A percentile compares a stretch with the other conserved stretches of the same genome.
Conservation (phyloP, 2,329 filamentous ascomycete genomes). For the Alternaria alternata region DNA sequence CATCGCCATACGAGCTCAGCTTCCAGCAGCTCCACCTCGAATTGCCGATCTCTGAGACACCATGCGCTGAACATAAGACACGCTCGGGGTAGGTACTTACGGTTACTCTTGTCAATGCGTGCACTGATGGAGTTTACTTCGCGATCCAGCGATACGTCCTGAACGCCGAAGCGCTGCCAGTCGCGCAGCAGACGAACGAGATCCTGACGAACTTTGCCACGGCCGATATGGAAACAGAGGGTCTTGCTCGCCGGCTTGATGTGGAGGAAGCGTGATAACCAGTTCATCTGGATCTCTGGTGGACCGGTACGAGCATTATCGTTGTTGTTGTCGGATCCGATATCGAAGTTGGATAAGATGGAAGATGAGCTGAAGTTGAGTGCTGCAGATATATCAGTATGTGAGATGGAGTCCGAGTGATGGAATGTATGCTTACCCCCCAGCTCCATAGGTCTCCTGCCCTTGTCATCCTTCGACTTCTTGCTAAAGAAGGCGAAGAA, state of each 20-base stretch:
- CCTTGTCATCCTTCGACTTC: conserved; percentile 55
- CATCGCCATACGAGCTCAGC: conserved; percentile 22
- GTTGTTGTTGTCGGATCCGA: conserved; percentile 48
- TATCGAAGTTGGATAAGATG: conserved; percentile 45
- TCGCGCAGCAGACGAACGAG: conserved; percentile 77
- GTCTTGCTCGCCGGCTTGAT: conserved; percentile 82
- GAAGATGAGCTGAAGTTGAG: conserved; percentile 43
- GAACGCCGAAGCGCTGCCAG: conserved; percentile 83
- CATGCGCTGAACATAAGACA: conserved; percentile 27
- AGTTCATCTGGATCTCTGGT: conserved; percentile 68
- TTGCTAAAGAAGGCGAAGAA: conserved; percentile 64
- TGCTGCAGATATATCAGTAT: conserved; percentile 22
- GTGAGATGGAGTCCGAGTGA: conserved; percentile 12
- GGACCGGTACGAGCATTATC: conserved; percentile 46
- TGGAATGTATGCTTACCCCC: conserved; percentile 48
- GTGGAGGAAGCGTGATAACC: conserved; percentile 87
- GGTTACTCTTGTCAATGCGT: conserved; percentile 77
- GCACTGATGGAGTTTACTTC: conserved; percentile 81
- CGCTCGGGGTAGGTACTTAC: conserved; percentile 62
- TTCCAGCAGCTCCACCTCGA: conserved; percentile 31
- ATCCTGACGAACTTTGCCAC: conserved; percentile 78
- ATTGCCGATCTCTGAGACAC: conserved; percentile 21
- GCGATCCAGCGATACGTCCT: conserved; percentile 80
- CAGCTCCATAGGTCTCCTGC: conserved; percentile 41
- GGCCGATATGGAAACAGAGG: conserved; percentile 77